A percentile compares a stretch with the other conserved stretches of the same genome.
phyloP scores from a whole-genome alignment of 768 basidiomycete species.

The Mycena indigotica region DNA sequence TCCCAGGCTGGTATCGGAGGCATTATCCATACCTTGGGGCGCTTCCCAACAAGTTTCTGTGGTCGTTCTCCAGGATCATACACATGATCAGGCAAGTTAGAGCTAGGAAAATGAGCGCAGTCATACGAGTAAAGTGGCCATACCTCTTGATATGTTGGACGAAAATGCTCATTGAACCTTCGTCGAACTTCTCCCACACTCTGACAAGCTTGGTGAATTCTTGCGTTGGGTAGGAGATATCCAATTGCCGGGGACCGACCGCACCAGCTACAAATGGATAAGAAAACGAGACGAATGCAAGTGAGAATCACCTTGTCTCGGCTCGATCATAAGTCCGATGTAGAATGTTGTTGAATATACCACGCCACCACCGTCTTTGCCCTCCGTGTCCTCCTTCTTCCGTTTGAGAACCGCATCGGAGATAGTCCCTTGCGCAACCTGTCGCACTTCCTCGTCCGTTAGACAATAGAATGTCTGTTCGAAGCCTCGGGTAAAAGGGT shows the following conservation, averaged over 20 bases:
- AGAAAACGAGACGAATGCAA: background rate
- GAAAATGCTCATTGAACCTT: slow-evolving; percentile 89
- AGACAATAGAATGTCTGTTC: slow-evolving; percentile 85
- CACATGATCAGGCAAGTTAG: slow-evolving; percentile 77
- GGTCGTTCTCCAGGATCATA: slow-evolving; percentile 83
- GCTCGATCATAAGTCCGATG: slow-evolving; percentile 90
- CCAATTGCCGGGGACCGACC: slow-evolving; percentile 78
- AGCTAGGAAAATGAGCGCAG: slow-evolving; percentile 41
- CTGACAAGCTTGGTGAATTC: slow-evolving; percentile 95
- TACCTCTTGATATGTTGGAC: slow-evolving; percentile 93
- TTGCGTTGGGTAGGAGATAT: slow-evolving; percentile 95
- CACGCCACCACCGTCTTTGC: slow-evolving; percentile 72
- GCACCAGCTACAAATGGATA: slow-evolving; percentile 59
- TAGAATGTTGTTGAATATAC: slow-evolving; percentile 98
- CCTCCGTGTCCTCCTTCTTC: slow-evolving; percentile 71
- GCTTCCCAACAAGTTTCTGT: slow-evolving; percentile 69
- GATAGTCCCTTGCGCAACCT: slow-evolving; percentile 82
- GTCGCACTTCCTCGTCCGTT: slow-evolving; percentile 83
- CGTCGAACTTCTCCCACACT: slow-evolving; percentile 91
- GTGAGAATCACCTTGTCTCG: slow-evolving; percentile 70
- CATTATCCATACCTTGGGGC: slow-evolving; percentile 72
- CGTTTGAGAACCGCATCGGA: slow-evolving; percentile 21
- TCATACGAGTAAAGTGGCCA: slow-evolving; percentile 23
- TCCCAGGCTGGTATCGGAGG: no score
- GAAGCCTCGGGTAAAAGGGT: slow-evolving; percentile 94